Conservation (phyloP, 768 basidiomycete genomes). For the Pulveroboletus sp. region DNA sequence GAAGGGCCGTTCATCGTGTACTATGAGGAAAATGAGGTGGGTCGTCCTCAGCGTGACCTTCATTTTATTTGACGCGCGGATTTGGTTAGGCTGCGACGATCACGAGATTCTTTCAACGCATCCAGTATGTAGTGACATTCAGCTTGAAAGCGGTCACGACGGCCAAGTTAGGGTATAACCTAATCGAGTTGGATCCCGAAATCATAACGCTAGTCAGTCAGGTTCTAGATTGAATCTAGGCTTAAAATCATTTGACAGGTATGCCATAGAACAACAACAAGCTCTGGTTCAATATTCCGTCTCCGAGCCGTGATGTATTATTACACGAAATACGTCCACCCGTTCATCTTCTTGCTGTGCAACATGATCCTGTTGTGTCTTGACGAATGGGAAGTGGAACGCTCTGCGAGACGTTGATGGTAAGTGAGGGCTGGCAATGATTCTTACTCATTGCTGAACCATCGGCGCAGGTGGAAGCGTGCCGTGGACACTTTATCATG, state of each 20-base stretch:
- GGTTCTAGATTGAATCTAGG: not conserved
- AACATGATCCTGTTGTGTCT: slow-evolving; percentile 98
- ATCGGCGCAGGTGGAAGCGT: slow-evolving; percentile 82
- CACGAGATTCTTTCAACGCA: slow-evolving; percentile 86
- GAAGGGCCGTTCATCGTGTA: slow-evolving; percentile 95
- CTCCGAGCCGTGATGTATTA: slow-evolving; percentile 99
- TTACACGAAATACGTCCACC: slow-evolving; percentile 99
- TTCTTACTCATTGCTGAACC: slow-evolving; percentile 3
- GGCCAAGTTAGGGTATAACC: slow-evolving; percentile 92
- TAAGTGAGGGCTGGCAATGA: slow-evolving; percentile 35
- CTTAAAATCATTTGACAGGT: slow-evolving; percentile 44
- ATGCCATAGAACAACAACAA: slow-evolving; percentile 95
- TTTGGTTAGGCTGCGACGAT: slow-evolving; percentile 69
- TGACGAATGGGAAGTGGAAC: slow-evolving; percentile 96
- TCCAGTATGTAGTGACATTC: slow-evolving; percentile 92
- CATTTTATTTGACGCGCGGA: not conserved
- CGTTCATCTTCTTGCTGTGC: slow-evolving; percentile 98
- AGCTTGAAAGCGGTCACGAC: slow-evolving; percentile 98
- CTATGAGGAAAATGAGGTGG: slow-evolving; percentile 89
- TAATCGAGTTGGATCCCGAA: slow-evolving; percentile 96
- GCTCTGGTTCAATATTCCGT: slow-evolving; percentile 95
- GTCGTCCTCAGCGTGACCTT: slow-evolving; percentile 8
- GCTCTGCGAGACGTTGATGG: slow-evolving; percentile 98
- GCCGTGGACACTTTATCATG: slow-evolving; percentile 89
- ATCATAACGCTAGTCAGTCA: slow-evolving; percentile 90